A percentile compares a stretch with the other conserved stretches of the same genome.
phyloP scores from a whole-genome alignment of 768 basidiomycete species.

The Suillus alpinus region DNA sequence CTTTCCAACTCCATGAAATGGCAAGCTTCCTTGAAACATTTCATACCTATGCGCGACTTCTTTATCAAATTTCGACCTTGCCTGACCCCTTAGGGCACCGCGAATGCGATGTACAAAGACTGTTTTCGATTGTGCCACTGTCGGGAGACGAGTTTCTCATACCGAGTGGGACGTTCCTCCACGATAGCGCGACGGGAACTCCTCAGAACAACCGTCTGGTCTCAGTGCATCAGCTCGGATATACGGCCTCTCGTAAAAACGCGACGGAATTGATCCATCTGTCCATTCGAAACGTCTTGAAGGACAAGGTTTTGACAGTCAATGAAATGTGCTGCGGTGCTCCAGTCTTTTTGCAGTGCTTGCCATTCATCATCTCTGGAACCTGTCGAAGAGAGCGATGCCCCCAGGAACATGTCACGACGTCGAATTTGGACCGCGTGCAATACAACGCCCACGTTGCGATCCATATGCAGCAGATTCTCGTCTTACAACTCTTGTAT shows the following conservation, averaged over 20 bases:
- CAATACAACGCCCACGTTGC: slow-evolving; percentile 42
- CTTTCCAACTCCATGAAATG: slow-evolving; percentile 23
- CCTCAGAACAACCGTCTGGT: not conserved
- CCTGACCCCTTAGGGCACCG: slow-evolving; percentile 23
- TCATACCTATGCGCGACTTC: slow-evolving; percentile 31
- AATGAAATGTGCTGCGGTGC: slow-evolving; percentile 29
- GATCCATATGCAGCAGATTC: slow-evolving; percentile 47
- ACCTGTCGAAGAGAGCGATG: slow-evolving; percentile 36
- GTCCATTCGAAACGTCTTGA: slow-evolving; percentile 27
- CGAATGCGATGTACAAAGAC: slow-evolving; percentile 19
- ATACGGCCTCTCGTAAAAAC: slow-evolving; percentile 14
- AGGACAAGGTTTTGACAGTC: slow-evolving; percentile 28
- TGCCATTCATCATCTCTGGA: slow-evolving; percentile 28
- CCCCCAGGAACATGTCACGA: slow-evolving; percentile 33
- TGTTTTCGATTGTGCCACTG: slow-evolving; percentile 33
- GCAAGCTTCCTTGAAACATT: slow-evolving; percentile 32
- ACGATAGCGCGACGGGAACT: not conserved
- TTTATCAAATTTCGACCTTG: slow-evolving; percentile 28
- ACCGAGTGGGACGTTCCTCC: not conserved
- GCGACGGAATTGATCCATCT: slow-evolving; percentile 23
- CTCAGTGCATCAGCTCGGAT: not conserved
- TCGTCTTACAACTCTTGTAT: slow-evolving; percentile 38
- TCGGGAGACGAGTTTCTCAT: slow-evolving; percentile 19
- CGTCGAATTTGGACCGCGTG: slow-evolving; percentile 20
- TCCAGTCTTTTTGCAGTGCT: slow-evolving; percentile 38